Conservation (phyloP, 2,329 filamentous ascomycete genomes). For the Hypoxylon sp. region DNA sequence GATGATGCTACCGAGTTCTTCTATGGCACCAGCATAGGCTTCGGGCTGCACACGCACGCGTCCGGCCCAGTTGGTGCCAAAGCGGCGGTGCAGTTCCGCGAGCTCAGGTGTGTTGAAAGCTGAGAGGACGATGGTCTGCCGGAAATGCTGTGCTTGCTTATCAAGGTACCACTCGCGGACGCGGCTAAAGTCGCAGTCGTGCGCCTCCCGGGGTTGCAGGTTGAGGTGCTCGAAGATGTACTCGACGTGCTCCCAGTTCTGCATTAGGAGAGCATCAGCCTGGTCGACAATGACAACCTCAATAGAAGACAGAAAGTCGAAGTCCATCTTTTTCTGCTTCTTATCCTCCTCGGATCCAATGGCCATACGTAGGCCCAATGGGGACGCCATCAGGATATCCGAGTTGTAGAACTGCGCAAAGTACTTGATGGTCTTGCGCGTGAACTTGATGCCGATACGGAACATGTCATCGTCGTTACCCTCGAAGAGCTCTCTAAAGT, state of each 20-base stretch:
- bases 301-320: conserved; percentile 93
- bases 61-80: conserved; percentile 85
- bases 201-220: conserved; percentile 86
- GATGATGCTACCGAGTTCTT: conserved; percentile 73
- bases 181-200: conserved; percentile 93
- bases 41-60: conserved; percentile 79
- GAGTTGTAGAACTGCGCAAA: conserved; percentile 97
- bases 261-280: conserved; percentile 93
- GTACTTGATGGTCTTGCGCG: conserved; percentile 93
- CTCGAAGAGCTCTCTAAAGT: conserved; percentile 90
- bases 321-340: conserved; percentile 77
- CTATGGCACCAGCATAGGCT: conserved; percentile 78
- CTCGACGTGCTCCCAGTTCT: conserved; percentile 97
- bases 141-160: conserved; percentile 80
- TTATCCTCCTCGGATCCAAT: conserved; percentile 84
- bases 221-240: conserved; percentile 94
- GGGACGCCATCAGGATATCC: conserved; percentile 92
- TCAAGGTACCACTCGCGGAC: conserved; percentile 96
- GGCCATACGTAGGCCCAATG: conserved; percentile 88
- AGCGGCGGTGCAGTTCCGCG: conserved; percentile 79
- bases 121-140: conserved; percentile 86
- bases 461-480: conserved; percentile 99
- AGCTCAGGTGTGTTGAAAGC: conserved; percentile 91
- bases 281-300: conserved; percentile 93
- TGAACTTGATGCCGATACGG: conserved; percentile 95